phyloP scores from a whole-genome alignment of 306 rosid genomes.

The Luffa acutangula region DNA sequence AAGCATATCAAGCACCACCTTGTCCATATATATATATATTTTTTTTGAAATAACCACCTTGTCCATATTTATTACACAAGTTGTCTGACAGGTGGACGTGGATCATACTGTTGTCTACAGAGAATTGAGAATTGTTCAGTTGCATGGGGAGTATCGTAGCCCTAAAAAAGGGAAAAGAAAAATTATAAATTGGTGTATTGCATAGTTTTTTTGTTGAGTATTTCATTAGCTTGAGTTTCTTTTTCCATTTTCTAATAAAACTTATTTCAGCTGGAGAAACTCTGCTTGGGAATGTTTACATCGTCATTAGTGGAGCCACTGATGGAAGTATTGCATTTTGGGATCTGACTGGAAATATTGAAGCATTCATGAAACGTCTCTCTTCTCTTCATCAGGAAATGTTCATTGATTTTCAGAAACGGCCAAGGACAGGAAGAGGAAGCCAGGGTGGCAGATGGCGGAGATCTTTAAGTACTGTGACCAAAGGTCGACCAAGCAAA shows the following conservation, averaged over 20 bases:
- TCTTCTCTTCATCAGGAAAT: constrained; percentile 43
- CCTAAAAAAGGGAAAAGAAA: background rate
- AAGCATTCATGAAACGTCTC: constrained; percentile 55
- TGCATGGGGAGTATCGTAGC: background rate
- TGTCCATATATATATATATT: too few relatives aligned
- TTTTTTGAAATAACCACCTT: too few relatives aligned
- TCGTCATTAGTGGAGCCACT: constrained; percentile 84
- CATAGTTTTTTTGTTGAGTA: background rate
- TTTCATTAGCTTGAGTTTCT: background rate
- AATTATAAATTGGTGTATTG: background rate
- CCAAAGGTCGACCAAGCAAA: constrained; percentile 27
- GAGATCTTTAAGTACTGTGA: constrained; percentile 51
- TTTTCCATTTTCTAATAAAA: constrained; percentile 10
- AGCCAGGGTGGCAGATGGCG: constrained; percentile 97
- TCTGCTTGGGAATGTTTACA: constrained; percentile 32
- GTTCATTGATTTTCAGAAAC: constrained; percentile 61
- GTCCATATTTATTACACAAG: background rate
- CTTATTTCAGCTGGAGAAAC: constrained; percentile 32
- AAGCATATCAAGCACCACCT: background rate
- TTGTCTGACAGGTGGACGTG: background rate
- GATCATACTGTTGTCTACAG: background rate
- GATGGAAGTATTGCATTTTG: constrained; percentile 92
- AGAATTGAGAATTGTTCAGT: background rate
- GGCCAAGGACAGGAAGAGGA: constrained; percentile 93
- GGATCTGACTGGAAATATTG: constrained; percentile 61